Base-by-base conservation (phyloP, 2,329 filamentous ascomycete genomes). In the Colletotrichum liriopes region DNA sequence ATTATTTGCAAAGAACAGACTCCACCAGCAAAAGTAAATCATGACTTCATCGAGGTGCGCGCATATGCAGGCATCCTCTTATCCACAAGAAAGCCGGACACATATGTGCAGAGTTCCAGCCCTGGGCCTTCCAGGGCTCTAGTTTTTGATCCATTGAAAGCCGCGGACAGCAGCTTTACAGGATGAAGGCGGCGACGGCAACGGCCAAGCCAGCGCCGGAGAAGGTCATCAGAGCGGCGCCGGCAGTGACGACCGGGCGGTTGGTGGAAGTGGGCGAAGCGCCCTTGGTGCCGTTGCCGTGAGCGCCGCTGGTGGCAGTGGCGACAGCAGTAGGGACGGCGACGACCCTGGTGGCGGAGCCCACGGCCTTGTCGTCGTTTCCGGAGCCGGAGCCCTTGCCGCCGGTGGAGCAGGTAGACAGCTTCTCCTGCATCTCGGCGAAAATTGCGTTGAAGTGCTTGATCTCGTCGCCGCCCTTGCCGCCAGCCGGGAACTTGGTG, bases 381-480 rank as follows among this genome's bases (percentile, higher is more conserved):
- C 47, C 59, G 9, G 54, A 41, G 32, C 59, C 32, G 45, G 52
- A 49, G 23, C 64, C 66, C 23, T 26, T 26, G 43, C 56, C 60
- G 20, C 49, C 47, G 39, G 52, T 60, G 37, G 71, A 18, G 62
- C 71, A 73, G 26, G n/a, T 23, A 12, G 20, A 18, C 37, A 73
- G 71, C 47, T 61, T 66, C 3, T 54, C 39, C 56, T 71, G 61
- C 67, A 73, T 73, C 37, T 71, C 43, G 20, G 55, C 7, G 56
- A 73, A 73, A 55, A 73, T 55, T 23, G 58, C 47, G 67, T 54
- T 66, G 49, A 73, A 73, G 61, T 71, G 71, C 6, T 9, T 35
- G 32, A 73, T 73, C 61, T 73, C 71, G 14, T 73, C 67, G 9
- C 71, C 71, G 23, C 71, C 71, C 62, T 73, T 73, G 61, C 71